Evolutionary conservation across 2,329 filamentous ascomycete species (phyloP).

Genomic region (Neonectria hederae): DNA sequence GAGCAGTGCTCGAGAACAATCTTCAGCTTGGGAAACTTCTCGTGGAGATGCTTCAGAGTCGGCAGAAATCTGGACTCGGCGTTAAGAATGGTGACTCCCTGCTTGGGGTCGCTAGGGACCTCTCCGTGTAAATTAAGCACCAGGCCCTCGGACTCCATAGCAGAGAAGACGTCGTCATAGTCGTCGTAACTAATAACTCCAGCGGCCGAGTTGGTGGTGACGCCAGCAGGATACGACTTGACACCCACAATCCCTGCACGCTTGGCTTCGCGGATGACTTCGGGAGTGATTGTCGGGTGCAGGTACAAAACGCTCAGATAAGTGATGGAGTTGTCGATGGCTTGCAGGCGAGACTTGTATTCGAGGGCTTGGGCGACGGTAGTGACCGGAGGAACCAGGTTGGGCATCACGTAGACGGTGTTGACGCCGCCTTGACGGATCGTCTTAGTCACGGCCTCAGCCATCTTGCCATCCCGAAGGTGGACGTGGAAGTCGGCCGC

Average conservation of each 20-base stretch:
- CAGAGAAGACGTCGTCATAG: constrained; percentile 84
- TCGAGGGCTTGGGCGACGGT: constrained; percentile 62
- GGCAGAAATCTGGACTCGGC: constrained; percentile 75
- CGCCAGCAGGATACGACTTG: constrained; percentile 73
- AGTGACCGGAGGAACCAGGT: constrained; percentile 34
- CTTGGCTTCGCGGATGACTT: constrained; percentile 77
- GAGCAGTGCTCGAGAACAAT: constrained; percentile 82
- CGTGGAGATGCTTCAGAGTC: constrained; percentile 77
- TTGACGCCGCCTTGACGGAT: constrained; percentile 71
- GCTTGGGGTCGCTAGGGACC: constrained; percentile 63
- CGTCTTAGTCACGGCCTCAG: constrained; percentile 63
- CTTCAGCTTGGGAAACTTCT: constrained; percentile 76
- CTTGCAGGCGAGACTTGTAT: constrained; percentile 70
- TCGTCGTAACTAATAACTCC: constrained; percentile 75
- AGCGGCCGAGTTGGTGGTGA: constrained; percentile 72
- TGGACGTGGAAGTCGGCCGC: constrained; percentile 77
- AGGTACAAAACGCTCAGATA: constrained; percentile 80
- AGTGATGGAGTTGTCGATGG: constrained; percentile 68
- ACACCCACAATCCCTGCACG: constrained; percentile 76
- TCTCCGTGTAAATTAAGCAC: constrained; percentile 96
- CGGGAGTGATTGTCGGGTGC: constrained; percentile 71
- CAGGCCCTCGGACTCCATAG: constrained; percentile 85
- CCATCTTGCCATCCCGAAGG: constrained; percentile 73
- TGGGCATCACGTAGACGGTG: constrained; percentile 62
- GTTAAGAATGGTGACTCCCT: constrained; percentile 53